Evolutionary conservation across 1,284 basidiomycete species (phyloP).

Genomic region (Ganoderma leucocontextum): DNA sequence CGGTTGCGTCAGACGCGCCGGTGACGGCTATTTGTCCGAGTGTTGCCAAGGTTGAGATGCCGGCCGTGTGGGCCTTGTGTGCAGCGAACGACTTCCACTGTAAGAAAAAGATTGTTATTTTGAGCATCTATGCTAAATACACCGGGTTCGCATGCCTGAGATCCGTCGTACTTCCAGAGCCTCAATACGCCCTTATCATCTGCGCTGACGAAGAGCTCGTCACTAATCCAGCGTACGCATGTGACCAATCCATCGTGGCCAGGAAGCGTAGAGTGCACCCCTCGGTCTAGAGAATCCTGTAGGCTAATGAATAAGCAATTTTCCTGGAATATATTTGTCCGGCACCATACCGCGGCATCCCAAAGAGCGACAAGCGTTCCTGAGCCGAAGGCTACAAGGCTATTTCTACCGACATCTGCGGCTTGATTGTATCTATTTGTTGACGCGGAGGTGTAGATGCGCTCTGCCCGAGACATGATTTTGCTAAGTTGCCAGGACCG

Average conservation of each 20-base stretch:
- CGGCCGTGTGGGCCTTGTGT: slow-evolving; percentile 68
- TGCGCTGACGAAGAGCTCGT: slow-evolving; percentile 67
- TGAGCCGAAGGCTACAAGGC: slow-evolving; percentile 81
- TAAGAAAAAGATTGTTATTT: slow-evolving; percentile 30
- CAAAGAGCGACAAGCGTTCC: slow-evolving; percentile 83
- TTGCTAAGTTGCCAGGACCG: not conserved
- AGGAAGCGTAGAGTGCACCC: slow-evolving; percentile 74
- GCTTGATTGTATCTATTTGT: slow-evolving; percentile 80
- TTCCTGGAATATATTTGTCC: not conserved
- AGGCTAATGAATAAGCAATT: slow-evolving; percentile 12
- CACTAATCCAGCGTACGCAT: slow-evolving; percentile 69
- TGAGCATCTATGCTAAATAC: slow-evolving; percentile 21
- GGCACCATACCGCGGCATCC: slow-evolving; percentile 62
- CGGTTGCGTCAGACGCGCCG: slow-evolving; percentile 80
- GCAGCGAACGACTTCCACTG: slow-evolving; percentile 63
- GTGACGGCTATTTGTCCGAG: slow-evolving; percentile 64
- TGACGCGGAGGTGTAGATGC: slow-evolving; percentile 81
- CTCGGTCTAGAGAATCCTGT: slow-evolving; percentile 58
- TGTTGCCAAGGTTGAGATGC: slow-evolving; percentile 72
- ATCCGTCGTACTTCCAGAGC: slow-evolving; percentile 56
- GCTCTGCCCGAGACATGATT: slow-evolving; percentile 46
- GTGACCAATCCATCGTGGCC: slow-evolving; percentile 84
- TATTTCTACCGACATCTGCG: slow-evolving; percentile 61
- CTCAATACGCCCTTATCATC: slow-evolving; percentile 76
- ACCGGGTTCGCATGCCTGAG: slow-evolving; percentile 45